phyloP scores from a whole-genome alignment of 2,329 filamentous ascomycete species.

The Aspergillus nomiae region DNA sequence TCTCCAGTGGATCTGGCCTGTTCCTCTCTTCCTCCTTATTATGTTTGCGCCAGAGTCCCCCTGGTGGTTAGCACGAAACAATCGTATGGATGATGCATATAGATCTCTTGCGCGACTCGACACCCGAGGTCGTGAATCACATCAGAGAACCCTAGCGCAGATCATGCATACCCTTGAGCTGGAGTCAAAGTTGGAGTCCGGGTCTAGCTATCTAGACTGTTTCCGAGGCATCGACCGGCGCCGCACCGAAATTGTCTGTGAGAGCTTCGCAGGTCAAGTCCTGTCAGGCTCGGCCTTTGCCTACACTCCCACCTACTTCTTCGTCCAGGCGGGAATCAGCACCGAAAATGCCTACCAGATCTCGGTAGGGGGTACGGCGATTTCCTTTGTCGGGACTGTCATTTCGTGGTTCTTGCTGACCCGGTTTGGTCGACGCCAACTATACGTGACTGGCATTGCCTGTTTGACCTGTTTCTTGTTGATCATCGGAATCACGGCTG shows the following conservation, averaged over 20 bases:
- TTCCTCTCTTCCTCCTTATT: constrained; percentile 24
- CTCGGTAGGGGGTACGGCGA: constrained; percentile 43
- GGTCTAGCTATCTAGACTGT: constrained; percentile 34
- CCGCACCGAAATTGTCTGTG: constrained; percentile 45
- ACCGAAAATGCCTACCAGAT: constrained; percentile 37
- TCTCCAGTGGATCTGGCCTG: constrained; percentile 31
- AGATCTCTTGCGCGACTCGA: constrained; percentile 11
- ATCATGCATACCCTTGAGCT: constrained; percentile 42
- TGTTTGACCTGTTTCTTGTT: constrained; percentile 30
- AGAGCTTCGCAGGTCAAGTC: constrained; percentile 41
- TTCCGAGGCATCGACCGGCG: constrained; percentile 37
- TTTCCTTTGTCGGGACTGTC: constrained; percentile 60
- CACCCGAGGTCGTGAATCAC: constrained; percentile 14
- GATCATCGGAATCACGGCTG: constrained; percentile 31
- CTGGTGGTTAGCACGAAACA: constrained; percentile 29
- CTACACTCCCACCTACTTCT: constrained; percentile 43
- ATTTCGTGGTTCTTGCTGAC: constrained; percentile 51
- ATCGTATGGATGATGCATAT: constrained; percentile 22
- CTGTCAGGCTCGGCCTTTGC: constrained; percentile 38
- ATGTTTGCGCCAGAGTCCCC: constrained; percentile 30
- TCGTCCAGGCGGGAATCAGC: constrained; percentile 42
- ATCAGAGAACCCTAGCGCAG: constrained; percentile 33
- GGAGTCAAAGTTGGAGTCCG: constrained; percentile 31
- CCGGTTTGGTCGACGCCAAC: constrained; percentile 41
- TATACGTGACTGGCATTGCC: constrained; percentile 39